Evolutionary conservation across 2,329 filamentous ascomycete species (phyloP).

Genomic region (Microdochium bolleyi): DNA sequence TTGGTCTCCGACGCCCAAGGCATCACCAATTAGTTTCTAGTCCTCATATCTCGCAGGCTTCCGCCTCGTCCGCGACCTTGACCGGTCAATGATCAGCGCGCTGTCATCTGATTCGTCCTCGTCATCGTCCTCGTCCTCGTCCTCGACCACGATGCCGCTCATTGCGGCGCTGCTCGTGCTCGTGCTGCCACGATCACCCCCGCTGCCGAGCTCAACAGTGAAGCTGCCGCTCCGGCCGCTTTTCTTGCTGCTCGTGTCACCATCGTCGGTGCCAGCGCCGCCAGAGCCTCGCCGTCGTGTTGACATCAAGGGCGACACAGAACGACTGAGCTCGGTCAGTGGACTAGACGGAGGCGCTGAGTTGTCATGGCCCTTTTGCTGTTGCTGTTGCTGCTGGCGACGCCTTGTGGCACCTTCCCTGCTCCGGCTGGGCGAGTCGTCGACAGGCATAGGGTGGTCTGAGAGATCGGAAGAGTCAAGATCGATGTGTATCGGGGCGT

Average conservation of each 20-base stretch:
- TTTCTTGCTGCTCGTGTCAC: conserved; percentile 13
- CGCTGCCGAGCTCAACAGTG: background rate
- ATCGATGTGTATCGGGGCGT: background rate
- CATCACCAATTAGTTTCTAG: conserved; percentile 3
- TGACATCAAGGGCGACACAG: no score
- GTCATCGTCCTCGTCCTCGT: no score
- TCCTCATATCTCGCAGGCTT: conserved; percentile 19
- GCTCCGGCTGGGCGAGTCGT: background rate
- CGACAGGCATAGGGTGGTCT: background rate
- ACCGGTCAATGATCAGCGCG: conserved; percentile 8
- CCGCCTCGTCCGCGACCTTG: conserved; percentile 3
- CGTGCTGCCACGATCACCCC: background rate
- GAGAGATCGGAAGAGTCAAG: background rate
- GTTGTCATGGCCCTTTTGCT: background rate
- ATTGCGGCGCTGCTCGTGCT: background rate
- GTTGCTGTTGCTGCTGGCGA: background rate
- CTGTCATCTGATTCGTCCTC: background rate
- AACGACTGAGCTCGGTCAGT: background rate
- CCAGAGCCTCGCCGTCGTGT: background rate
- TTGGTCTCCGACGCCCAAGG: background rate
- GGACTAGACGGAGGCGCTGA: background rate
- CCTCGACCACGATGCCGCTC: background rate
- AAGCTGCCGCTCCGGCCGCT: conserved; percentile 13
- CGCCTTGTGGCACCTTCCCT: background rate
- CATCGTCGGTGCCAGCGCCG: conserved; percentile 8